A percentile compares a stretch with the other conserved stretches of the same genome.
Evolutionary conservation across 202 grass and related monocot genomes (phyloP).

Genomic region (Hordeum pubiflorum): DNA sequence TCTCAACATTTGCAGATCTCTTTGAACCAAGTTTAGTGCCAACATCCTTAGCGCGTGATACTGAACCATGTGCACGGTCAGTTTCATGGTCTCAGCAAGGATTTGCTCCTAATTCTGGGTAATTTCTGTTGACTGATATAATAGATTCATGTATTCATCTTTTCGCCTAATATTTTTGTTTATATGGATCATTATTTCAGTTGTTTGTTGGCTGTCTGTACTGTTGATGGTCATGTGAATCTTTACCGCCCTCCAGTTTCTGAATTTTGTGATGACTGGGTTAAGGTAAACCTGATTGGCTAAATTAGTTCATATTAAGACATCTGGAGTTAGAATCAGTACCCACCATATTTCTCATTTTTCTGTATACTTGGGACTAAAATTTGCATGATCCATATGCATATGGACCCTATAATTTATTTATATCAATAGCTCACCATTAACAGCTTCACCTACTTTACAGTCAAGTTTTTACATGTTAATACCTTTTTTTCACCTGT

Average conservation of each 20-base stretch:
- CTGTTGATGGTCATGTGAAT: conserved; percentile 66
- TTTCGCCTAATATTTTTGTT: background rate
- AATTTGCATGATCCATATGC: background rate
- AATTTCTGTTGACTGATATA: conserved; percentile 12
- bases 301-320: background rate
- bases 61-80: conserved; percentile 60
- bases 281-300: conserved; percentile 44
- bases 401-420: background rate
- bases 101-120: conserved; percentile 81
- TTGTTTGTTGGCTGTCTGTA: conserved; percentile 79
- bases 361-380: background rate
- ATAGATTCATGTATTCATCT: conserved; percentile 1
- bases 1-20: conserved; percentile 56
- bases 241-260: conserved; percentile 58
- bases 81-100: conserved; percentile 91
- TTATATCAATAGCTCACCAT: background rate
- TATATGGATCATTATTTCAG: conserved; percentile 36
- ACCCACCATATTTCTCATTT: background rate
- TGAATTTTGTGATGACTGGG: conserved; percentile 76
- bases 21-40: conserved; percentile 70
- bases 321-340: background rate
- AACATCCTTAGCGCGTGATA: conserved; percentile 62
- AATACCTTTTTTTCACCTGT: background rate
- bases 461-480: background rate
- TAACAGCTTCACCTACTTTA: background rate